Conservation (phyloP, 1,139 yeast genomes). For the Candida neerlandica region DNA sequence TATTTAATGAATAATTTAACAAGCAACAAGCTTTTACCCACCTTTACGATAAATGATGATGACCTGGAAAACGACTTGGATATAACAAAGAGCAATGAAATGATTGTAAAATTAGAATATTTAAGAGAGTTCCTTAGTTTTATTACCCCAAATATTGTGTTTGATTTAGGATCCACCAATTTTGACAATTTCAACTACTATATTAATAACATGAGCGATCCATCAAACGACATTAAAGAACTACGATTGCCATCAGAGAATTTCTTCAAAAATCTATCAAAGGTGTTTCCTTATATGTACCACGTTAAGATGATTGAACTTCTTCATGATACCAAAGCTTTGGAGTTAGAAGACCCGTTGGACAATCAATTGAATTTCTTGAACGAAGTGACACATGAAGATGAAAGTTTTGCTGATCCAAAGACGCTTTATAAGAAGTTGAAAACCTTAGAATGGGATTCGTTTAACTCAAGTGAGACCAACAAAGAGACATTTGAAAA, state of each 20-base stretch:
- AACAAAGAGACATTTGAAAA: constrained; percentile 25
- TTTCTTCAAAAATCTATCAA: constrained; percentile 18
- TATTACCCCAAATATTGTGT: constrained; percentile 39
- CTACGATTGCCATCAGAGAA: constrained; percentile 5
- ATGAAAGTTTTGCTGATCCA: constrained; percentile 33
- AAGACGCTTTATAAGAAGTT: constrained; percentile 29
- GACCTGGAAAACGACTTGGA: constrained; percentile 36
- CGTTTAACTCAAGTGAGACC: constrained; percentile 22
- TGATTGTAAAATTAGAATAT: constrained; percentile 30
- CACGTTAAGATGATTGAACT: constrained; percentile 37
- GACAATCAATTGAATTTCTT: constrained; percentile 41
- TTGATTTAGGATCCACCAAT: constrained; percentile 36
- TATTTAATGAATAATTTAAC: constrained; percentile 43
- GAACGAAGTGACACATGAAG: constrained; percentile 41
- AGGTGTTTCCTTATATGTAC: constrained; percentile 38
- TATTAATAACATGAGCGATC: constrained; percentile 6
- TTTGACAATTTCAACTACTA: constrained; percentile 19
- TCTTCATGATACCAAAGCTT: constrained; percentile 26
- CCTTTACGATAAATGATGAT: constrained; percentile 41
- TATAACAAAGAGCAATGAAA: constrained; percentile 30
- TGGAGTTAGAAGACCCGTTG: constrained; percentile 24
- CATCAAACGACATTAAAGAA: background rate
- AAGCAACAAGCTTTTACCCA: constrained; percentile 21
- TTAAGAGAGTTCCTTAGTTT: constrained; percentile 37
- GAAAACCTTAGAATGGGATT: constrained; percentile 40